A percentile compares a stretch with the other conserved stretches of the same genome.
Conservation (phyloP, 2,329 filamentous ascomycete genomes). For the Trichoderma citrinoviride region DNA sequence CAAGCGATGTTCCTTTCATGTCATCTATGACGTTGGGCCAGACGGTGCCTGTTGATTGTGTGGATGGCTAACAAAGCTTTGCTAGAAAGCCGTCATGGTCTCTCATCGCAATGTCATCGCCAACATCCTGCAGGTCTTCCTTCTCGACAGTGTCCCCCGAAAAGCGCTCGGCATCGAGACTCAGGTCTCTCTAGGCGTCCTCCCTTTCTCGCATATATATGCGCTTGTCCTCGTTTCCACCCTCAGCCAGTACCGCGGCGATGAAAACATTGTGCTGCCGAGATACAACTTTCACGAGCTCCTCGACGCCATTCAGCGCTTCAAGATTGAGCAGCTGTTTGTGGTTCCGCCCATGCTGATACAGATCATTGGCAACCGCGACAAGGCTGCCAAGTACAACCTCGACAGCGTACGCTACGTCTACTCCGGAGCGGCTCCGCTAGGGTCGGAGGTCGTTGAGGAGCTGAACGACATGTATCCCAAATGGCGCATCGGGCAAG, state of each 20-base stretch:
- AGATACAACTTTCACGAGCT: conserved; percentile 72
- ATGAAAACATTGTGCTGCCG: conserved; percentile 68
- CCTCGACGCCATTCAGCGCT: conserved; percentile 62
- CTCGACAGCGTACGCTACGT: conserved; percentile 62
- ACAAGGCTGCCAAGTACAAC: conserved; percentile 61
- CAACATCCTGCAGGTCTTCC: conserved; percentile 63
- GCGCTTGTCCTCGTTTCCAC: conserved; percentile 70
- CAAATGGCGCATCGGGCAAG: conserved; percentile 64
- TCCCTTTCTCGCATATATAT: conserved; percentile 83
- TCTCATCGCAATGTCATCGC: conserved; percentile 77
- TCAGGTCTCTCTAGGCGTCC: conserved; percentile 60
- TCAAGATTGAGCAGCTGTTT: conserved; percentile 65
- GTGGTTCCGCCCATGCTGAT: conserved; percentile 80
- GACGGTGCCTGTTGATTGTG: not conserved
- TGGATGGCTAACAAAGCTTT: conserved; percentile 8
- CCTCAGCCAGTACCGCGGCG: conserved; percentile 64
- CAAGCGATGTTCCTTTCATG: too few relatives aligned
- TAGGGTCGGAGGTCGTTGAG: conserved; percentile 66
- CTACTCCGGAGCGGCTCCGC: conserved; percentile 72
- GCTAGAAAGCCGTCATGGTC: conserved; percentile 78
- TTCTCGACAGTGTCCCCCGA: conserved; percentile 43
- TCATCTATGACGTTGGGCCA: not conserved
- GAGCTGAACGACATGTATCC: conserved; percentile 62
- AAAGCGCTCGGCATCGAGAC: conserved; percentile 38
- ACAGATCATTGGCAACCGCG: conserved; percentile 62